Base-by-base conservation (phyloP, 345 rosid genomes). In the Xanthoceras sorbifolium region DNA sequence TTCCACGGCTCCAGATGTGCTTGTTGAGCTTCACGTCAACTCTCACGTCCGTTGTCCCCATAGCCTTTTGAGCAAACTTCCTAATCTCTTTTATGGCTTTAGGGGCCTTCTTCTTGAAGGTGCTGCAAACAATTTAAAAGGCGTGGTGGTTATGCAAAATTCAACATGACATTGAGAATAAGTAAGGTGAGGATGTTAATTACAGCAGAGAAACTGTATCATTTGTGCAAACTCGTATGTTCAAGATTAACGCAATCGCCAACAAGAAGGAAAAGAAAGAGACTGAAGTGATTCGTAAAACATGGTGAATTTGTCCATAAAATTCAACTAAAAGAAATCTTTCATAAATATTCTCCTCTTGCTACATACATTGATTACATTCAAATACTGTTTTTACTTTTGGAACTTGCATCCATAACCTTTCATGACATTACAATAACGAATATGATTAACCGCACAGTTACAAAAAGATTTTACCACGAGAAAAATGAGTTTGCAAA, bases 101-200 rank as follows among this genome's bases (percentile, higher is more conserved):
- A 15, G 97, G 94, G 31, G 97, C 97, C 86, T 91, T 91, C 96
- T 93, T 91, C 89, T 93, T 93, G 84, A 93, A 91, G 9, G 94
- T 93, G 74, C 97, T 91, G 84, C 67, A 67, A 26, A 67, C 66
- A n/a, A 8, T 25, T 11, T 3, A 2, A 32, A 73, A 15, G 46
- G 14, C 46, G 6, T 18, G 20, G 6, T 18, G 20, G 46, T 42
- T 10, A 42, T 42, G 46, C 14, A 42, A 10, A 42, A 42, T 42
- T 10, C 14, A 42, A 9, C 15, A 42, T 42, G 9, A 42, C 46
- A 42, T 42, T 42, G 14, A 1, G 0, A 9, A 10, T 0, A 7
- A 1, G 46, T 40, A n/a, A n/a, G n/a, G n/a, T n/a, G n/a, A n/a
- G n/a, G n/a, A n/a, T n/a, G n/a, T n/a, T n/a, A n/a, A 5, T 38